A percentile compares a stretch with the other conserved stretches of the same genome.
Conservation (phyloP, 352 stramenopile genomes). For the Pythium brachiatum region DNA sequence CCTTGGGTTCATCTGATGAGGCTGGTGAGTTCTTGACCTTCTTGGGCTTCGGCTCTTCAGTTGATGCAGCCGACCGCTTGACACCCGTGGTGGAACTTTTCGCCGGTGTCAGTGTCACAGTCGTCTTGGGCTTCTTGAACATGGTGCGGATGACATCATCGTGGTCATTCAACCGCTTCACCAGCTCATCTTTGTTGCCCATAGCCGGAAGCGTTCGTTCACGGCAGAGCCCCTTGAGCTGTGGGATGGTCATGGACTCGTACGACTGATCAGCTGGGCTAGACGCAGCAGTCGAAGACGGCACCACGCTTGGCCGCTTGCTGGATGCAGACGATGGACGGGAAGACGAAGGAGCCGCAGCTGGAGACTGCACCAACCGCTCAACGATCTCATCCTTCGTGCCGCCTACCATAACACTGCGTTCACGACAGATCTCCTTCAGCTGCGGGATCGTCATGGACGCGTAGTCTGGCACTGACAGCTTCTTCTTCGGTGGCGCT, state of each 20-base stretch:
- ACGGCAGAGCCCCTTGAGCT: slow-evolving; percentile 23
- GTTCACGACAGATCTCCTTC: slow-evolving; percentile 15
- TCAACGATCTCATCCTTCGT: slow-evolving; percentile 18
- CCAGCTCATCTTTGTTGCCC: slow-evolving; percentile 20
- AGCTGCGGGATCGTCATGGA: slow-evolving; percentile 15
- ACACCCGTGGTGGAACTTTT: not conserved
- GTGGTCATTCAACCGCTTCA: slow-evolving; percentile 15
- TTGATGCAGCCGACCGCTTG: not conserved
- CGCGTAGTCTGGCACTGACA: not conserved
- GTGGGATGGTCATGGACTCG: slow-evolving; percentile 15
- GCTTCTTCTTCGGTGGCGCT: slow-evolving; percentile 2
- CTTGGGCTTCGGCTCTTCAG: slow-evolving; percentile 2
- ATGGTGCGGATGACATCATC: slow-evolving; percentile 16
- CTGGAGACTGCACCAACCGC: not conserved
- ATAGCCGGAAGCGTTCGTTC: slow-evolving; percentile 17
- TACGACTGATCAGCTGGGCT: slow-evolving; percentile 5
- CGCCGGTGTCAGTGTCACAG: not conserved
- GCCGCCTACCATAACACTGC: slow-evolving; percentile 12
- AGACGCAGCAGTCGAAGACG: not conserved
- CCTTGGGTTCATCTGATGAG: not conserved
- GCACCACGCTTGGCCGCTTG: not conserved
- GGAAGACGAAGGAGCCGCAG: not conserved
- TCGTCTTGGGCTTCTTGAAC: slow-evolving; percentile 24
- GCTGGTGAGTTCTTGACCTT: not conserved
- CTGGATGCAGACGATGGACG: slow-evolving; percentile 10